Evolutionary conservation across 495 filamentous ascomycete species (phyloP).

Genomic region (Annulohypoxylon moriforme): DNA sequence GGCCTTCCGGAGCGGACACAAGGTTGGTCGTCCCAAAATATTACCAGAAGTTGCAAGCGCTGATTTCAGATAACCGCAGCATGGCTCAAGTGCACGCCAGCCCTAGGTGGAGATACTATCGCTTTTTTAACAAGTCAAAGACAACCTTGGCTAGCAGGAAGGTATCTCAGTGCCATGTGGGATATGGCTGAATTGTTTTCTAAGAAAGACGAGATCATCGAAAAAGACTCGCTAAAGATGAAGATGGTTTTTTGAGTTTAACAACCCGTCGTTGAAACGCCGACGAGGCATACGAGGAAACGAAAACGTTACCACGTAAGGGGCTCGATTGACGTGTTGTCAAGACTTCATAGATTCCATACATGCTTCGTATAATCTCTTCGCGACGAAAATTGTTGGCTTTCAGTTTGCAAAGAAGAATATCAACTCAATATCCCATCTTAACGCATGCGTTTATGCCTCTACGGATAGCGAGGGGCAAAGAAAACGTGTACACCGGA

Average conservation of each 20-base stretch:
- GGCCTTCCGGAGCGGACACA: slow-evolving; percentile 29
- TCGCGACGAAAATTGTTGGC: too few relatives aligned
- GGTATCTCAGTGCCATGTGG: slow-evolving; percentile 60
- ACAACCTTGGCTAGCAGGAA: slow-evolving; percentile 61
- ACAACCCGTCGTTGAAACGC: too few relatives aligned
- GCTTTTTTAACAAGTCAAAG: slow-evolving; percentile 60
- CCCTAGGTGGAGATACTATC: slow-evolving; percentile 59
- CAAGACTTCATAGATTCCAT: too few relatives aligned
- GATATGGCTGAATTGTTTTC: slow-evolving; percentile 60
- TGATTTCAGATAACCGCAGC: slow-evolving; percentile 10
- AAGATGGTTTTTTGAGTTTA: slow-evolving; percentile 49
- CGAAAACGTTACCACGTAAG: too few relatives aligned
- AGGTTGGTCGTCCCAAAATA: slow-evolving; percentile 12
- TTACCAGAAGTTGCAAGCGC: neutral
- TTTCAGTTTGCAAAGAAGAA: too few relatives aligned
- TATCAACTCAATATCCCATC: too few relatives aligned
- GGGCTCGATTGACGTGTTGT: too few relatives aligned
- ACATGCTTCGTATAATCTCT: too few relatives aligned
- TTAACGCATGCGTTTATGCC: too few relatives aligned
- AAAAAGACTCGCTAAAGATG: slow-evolving; percentile 58
- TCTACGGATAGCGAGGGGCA: too few relatives aligned
- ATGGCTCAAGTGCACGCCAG: slow-evolving; percentile 50
- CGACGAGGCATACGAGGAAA: too few relatives aligned
- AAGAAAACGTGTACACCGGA: too few relatives aligned
- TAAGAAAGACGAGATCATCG: slow-evolving; percentile 58